phyloP scores from a whole-genome alignment of 805 yeast species.

The Candida nitratophila region DNA sequence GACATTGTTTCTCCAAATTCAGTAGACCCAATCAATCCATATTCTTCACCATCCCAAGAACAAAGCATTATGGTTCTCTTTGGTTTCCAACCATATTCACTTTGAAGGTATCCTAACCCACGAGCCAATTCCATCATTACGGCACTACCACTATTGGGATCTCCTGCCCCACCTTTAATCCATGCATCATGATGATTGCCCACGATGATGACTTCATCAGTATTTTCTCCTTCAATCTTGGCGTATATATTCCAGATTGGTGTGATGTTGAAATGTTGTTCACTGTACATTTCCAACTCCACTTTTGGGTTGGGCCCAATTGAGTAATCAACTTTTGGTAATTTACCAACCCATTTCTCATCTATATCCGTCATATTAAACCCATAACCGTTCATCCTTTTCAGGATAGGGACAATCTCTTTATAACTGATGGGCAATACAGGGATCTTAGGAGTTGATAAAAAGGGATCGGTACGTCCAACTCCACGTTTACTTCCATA shows the following conservation, averaged over 20 bases:
- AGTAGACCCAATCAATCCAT: slow-evolving; percentile 58
- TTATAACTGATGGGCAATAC: slow-evolving; percentile 51
- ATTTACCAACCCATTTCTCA: slow-evolving; percentile 7
- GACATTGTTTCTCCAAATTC: slow-evolving; percentile 58
- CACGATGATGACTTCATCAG: slow-evolving; percentile 42
- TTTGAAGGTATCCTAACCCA: slow-evolving; percentile 37
- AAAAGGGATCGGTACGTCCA: slow-evolving; percentile 34
- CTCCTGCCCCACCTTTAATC: slow-evolving; percentile 66
- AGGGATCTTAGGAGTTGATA: slow-evolving; percentile 51
- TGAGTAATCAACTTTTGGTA: slow-evolving; percentile 15
- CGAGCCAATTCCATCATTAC: slow-evolving; percentile 49
- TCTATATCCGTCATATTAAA: slow-evolving; percentile 8
- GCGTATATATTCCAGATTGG: slow-evolving; percentile 59
- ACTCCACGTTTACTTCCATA: slow-evolving; percentile 40
- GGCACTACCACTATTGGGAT: slow-evolving; percentile 62
- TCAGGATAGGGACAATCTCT: slow-evolving; percentile 51
- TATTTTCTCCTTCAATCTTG: slow-evolving; percentile 38
- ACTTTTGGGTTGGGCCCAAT: slow-evolving; percentile 17
- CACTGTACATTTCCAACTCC: slow-evolving; percentile 43
- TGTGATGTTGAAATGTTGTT: slow-evolving; percentile 47
- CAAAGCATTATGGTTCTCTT: slow-evolving; percentile 55
- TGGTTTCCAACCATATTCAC: slow-evolving; percentile 54
- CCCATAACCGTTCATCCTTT: slow-evolving; percentile 49
- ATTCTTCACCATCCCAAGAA: slow-evolving; percentile 72
- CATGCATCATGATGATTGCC: slow-evolving; percentile 71